Evolutionary conservation across 352 stramenopile species (phyloP).

Genomic region (Vaucheria bursata): DNA sequence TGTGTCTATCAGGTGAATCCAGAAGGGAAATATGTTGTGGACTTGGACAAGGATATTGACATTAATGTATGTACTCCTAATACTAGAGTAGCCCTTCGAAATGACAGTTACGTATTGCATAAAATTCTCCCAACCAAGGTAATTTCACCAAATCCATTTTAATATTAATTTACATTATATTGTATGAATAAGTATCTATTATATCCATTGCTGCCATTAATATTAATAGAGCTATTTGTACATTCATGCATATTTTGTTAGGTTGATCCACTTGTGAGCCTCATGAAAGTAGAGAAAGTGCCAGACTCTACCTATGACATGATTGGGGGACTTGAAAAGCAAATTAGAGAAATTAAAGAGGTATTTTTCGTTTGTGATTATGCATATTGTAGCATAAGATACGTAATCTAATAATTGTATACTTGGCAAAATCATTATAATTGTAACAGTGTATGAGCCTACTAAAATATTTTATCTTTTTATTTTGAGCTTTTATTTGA

Average conservation of each 20-base stretch:
- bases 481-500: no score
- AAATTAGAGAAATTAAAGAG: slow-evolving; percentile 99
- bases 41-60: slow-evolving; percentile 92
- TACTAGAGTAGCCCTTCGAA: slow-evolving; percentile 93
- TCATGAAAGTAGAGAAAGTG: slow-evolving; percentile 95
- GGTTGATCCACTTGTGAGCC: slow-evolving; percentile 62
- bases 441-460: no score
- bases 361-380: no score
- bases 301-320: slow-evolving; percentile 99
- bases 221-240: no score
- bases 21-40: slow-evolving; percentile 99
- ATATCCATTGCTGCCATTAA: no score
- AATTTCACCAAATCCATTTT: no score
- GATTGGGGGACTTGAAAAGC: slow-evolving; percentile 97
- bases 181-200: no score
- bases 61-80: slow-evolving; percentile 83
- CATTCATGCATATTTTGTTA: background rate
- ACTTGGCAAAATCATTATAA: no score
- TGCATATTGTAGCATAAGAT: no score
- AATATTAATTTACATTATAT: no score
- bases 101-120: slow-evolving; percentile 98
- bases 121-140: slow-evolving; percentile 98
- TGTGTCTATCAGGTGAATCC: slow-evolving; percentile 72
- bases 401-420: no score
- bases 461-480: no score